Base-by-base conservation (phyloP, 495 filamentous ascomycete genomes). In the Hypoxylon lienhwacheense region DNA sequence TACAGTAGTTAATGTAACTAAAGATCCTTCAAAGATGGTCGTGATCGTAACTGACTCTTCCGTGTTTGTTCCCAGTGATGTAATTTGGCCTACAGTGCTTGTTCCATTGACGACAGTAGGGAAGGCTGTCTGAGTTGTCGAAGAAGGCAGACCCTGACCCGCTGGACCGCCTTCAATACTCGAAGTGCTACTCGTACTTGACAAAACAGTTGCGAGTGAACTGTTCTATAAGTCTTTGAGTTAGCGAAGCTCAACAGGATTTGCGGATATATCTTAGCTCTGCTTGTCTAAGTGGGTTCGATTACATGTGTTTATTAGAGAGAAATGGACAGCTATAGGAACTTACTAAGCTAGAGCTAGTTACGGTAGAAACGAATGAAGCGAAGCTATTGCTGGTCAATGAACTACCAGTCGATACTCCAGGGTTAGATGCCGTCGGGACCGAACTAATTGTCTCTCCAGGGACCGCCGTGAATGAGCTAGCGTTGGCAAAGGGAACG, bases 311-410 rank as follows among this genome's bases (percentile, higher is more conserved):
- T 0, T 4, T 37, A 12, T 8, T 12, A 29, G 8, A 22, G 19
- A 42, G 12, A 4, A 5, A 31, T 32, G 4, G 1, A 19, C n/a
- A 22, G 26, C 5, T 8, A 12, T 15, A 11, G 15, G 5, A 33
- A 52, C 57, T 35, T 61, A 61, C 57, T 24, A 33, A 37, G 22
- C n/a, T 43, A 25, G 51, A 52, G 19, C 29, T 39, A 0, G 41
- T 12, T 1, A 35, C 17, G 21, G 2, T 36, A 36, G 50, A 33
- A 51, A 33, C 1, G 26, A 21, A 36, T 5, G 41, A 49, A 5
- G 33, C 37, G 10, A 37, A 22, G 26, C 19, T 45, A 1, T 37
- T 24, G 17, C n/a, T 33, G 8, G 31, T 16, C 3, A 5, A 14
- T 2, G 35, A 36, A 42, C 29, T 58, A 7, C 32, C 19, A 26